Evolutionary conservation across 176 grass and related monocot species (phyloP), one percentile per base, ranked within the genome.

Genomic region (Eleusine indica): DNA sequence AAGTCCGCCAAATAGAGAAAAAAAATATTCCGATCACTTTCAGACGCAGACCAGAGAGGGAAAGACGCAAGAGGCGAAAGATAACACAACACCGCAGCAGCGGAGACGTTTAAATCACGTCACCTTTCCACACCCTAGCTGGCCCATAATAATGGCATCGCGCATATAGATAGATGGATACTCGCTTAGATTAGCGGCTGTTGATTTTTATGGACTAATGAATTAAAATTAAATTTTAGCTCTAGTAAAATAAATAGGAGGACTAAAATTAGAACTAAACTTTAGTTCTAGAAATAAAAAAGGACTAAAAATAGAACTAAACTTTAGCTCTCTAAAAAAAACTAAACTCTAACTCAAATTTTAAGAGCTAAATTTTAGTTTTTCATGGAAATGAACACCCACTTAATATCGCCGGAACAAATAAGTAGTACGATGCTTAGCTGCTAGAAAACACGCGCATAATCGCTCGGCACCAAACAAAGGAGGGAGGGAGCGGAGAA

Each of bases 71-170:
- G 3, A 56, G 18, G 10, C 6, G 21, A 7, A 40, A 41, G 38
- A 64, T 21, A 66, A 29, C 7, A 68, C 49, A 28, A 16, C n/a
- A 63, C 29, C 74, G 15, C 56, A 17, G 19, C 4, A 49, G 65
- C 68, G 77, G 79, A 89, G 63, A 78, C 86, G 89, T 91, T 89
- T 42, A 46, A 73, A 74, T 58, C 74, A 91, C 89, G 89, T 64
- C 86, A 88, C 73, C 56, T 81, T 91, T 86, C 28, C 37, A 41
- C 38, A 43, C 28, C 3, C 51, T 71, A 47, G 72, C 73, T 46
- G 68, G 9, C 4, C 61, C 22, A n/a, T 73, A 6, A 78, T 64
- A 1, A 65, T 48, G 63, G 60, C 69, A 76, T 16, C 66, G 46
- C 1, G 32, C 32, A 35, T 35, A 35, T 35, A 35, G 32, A 38